phyloP scores from a whole-genome alignment of 192 early-diverging fungal genomes.

The Rhizophagus prolifer region DNA sequence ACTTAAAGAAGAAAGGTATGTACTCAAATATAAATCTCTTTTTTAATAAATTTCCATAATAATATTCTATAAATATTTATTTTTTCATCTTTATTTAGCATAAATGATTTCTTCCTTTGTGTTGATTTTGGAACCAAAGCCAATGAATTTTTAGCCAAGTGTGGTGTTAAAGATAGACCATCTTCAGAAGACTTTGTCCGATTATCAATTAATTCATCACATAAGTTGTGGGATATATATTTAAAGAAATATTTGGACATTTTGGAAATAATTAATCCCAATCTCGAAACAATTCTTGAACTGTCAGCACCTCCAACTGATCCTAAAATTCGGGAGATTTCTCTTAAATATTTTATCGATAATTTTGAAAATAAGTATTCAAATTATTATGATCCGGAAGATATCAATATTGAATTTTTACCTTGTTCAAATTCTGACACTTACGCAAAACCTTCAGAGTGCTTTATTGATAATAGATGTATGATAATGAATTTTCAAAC shows the following conservation, averaged over 20 bases:
- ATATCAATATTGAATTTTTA: constrained; percentile 58
- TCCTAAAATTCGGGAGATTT: constrained; percentile 44
- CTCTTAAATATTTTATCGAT: constrained; percentile 72
- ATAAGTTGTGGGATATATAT: constrained; percentile 61
- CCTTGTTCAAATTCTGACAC: constrained; percentile 45
- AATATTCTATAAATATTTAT: neutral
- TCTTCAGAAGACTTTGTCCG: constrained; percentile 68
- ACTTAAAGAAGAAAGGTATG: constrained; percentile 8
- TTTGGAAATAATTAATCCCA: constrained; percentile 29
- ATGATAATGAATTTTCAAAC: constrained; percentile 67
- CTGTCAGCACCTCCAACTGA: constrained; percentile 40
- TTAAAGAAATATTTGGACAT: constrained; percentile 46
- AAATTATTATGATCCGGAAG: constrained; percentile 44
- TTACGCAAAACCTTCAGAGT: constrained; percentile 59
- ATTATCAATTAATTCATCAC: constrained; percentile 58
- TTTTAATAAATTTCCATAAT: neutral
- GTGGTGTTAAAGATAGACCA: constrained; percentile 83
- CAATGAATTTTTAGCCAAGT: constrained; percentile 75
- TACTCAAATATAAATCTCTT: neutral
- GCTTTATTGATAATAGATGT: constrained; percentile 60
- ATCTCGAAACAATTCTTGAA: constrained; percentile 37
- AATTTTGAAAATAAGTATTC: constrained; percentile 59
- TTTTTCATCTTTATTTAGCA: constrained; percentile 49
- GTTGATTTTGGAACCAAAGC: constrained; percentile 72
- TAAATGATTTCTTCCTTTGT: constrained; percentile 52